Conservation (phyloP, 2,329 filamentous ascomycete genomes). For the Talaromyces sp. region DNA sequence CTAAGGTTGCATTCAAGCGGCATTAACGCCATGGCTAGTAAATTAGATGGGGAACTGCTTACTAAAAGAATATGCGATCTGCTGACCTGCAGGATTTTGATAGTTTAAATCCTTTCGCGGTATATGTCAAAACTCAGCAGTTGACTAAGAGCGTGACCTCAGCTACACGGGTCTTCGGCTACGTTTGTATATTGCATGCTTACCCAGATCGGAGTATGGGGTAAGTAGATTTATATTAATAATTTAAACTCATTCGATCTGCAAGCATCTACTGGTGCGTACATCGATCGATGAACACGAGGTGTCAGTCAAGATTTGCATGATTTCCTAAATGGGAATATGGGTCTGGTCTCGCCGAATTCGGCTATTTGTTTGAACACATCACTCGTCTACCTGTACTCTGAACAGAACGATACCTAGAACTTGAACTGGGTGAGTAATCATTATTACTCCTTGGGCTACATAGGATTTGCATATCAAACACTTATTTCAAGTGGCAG, state of each 20-base stretch:
- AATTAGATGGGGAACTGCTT: background rate
- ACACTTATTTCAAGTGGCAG: background rate
- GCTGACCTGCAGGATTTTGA: background rate
- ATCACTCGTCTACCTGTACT: background rate
- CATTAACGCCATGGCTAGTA: background rate
- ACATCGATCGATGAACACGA: background rate
- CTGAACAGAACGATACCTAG: background rate
- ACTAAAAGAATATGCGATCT: background rate
- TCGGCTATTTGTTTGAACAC: conserved; percentile 2
- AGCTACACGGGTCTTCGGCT: background rate
- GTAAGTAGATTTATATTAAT: background rate
- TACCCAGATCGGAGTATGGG: conserved; percentile 2
- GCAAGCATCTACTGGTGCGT: background rate
- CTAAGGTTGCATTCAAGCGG: background rate
- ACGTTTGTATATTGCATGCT: background rate
- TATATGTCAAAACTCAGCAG: background rate
- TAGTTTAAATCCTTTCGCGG: background rate
- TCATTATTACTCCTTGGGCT: background rate
- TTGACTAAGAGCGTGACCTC: background rate
- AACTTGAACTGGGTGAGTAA: no score
- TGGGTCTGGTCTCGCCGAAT: conserved; percentile 10
- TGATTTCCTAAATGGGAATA: conserved; percentile 15
- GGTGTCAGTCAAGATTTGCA: background rate
- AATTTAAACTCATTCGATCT: background rate
- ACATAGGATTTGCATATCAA: background rate